Percentiles rank a stretch among this genome's conserved stretches.
phyloP scores from a whole-genome alignment of 2,329 filamentous ascomycete species.

The Zarea fungicola region DNA sequence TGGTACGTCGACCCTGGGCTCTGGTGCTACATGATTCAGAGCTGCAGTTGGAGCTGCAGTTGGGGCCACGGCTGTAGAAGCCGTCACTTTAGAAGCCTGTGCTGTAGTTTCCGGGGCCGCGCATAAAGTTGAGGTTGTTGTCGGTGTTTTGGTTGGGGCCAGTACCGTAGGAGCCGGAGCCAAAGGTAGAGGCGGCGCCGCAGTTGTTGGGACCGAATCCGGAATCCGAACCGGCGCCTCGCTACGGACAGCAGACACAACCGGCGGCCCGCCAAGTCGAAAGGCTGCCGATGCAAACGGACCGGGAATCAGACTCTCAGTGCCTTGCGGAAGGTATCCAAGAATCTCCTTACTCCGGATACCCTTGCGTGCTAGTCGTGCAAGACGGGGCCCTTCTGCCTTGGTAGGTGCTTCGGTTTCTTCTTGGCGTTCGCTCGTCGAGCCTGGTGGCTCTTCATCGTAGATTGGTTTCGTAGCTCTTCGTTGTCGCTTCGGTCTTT shows the following conservation, averaged over 20 bases:
- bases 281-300: constrained; percentile 18
- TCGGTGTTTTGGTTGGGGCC: neutral
- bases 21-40: too few species aligned
- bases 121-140: too few species aligned
- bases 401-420: neutral
- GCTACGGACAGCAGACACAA: neutral
- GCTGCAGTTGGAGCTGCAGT: too few species aligned
- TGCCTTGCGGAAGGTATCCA: constrained; percentile 28
- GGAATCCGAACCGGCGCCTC: neutral
- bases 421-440: neutral
- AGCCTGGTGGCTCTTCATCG: neutral
- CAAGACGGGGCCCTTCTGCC: constrained; percentile 29
- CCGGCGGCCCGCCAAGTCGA: constrained; percentile 7
- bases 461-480: neutral
- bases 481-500: neutral
- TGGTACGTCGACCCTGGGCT: too few species aligned
- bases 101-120: too few species aligned
- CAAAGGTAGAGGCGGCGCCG: neutral
- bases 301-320: constrained; percentile 14
- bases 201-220: neutral
- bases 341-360: constrained; percentile 45
- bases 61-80: too few species aligned
- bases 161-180: neutral
- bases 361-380: constrained; percentile 36
- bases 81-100: too few species aligned